A percentile compares a stretch with the other conserved stretches of the same genome.
These are phyloP conservation scores for Fusarium abutilonis DNA, from an alignment of 2,329 filamentous ascomycete genomes.

Conservation along the genomic window DNA sequence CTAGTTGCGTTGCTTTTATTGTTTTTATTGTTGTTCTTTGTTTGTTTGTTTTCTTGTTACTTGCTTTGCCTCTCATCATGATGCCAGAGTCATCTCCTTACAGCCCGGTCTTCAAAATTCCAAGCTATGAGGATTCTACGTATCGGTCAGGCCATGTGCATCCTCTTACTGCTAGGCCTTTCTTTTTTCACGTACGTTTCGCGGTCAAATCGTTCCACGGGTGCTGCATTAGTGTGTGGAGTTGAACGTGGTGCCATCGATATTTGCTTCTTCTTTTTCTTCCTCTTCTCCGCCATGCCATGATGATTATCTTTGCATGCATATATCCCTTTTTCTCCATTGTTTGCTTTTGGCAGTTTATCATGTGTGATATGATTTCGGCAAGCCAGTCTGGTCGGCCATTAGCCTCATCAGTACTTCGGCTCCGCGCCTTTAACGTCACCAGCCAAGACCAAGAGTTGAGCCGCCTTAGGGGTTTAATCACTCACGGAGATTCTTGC, in stretches of 20 bases:
- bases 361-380: slow-evolving; percentile 9
- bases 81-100: background rate
- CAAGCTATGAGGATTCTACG: slow-evolving; percentile 21
- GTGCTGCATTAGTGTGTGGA: slow-evolving; percentile 28
- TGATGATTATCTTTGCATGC: too few relatives aligned
- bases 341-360: slow-evolving; percentile 12
- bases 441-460: slow-evolving; percentile 18
- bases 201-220: slow-evolving; percentile 38
- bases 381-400: background rate
- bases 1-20: slow-evolving; percentile 1
- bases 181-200: slow-evolving; percentile 43
- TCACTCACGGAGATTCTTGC: slow-evolving; percentile 17
- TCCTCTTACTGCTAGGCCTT: slow-evolving; percentile 17
- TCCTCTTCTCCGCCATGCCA: background rate
- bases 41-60: too few relatives aligned
- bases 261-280: slow-evolving; percentile 30
- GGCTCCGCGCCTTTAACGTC: slow-evolving; percentile 24
- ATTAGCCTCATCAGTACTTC: slow-evolving; percentile 11
- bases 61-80: background rate
- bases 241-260: slow-evolving; percentile 13
- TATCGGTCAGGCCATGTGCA: slow-evolving; percentile 33
- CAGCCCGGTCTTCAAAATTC: background rate
- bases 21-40: background rate
- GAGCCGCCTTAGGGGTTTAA: slow-evolving; percentile 12
- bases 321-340: background rate